Evolutionary conservation across 768 basidiomycete genomes (phyloP), one percentile per base, ranked within the genome.

Genomic region (Naganishia antarctica): DNA sequence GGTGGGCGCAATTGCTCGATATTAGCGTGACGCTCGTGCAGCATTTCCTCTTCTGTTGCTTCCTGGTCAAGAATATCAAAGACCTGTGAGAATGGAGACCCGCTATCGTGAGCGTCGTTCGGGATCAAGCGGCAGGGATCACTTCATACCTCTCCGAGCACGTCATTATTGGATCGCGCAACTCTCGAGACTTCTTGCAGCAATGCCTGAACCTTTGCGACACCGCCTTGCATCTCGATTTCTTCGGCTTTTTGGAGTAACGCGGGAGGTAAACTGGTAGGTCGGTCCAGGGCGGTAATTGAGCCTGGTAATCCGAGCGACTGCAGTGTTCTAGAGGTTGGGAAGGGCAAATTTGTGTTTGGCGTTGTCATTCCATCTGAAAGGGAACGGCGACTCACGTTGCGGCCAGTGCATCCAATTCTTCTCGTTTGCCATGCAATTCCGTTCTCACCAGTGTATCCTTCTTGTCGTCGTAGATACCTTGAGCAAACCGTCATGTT

Each of bases 31-130:
- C 71, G 61, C 6, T 67, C 51, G 76, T 63, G 83, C 70, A 47
- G 78, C 68, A 71, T 72, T 21, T 78, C 74, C 63, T 80, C 75
- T 43, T 74, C 73, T 1, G 75, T 77, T 25, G 83, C 82, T 77
- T 96, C 93, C 46, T 84, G 85, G 70, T 94, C 91, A n/a, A 99
- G 79, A 23, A 93, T 84, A 70, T 91, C 91, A 80, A 91, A 83
- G 0, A 90, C 85, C 92, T 96, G 68, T 2, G 9, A 46, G 45
- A 11, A 4, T 4, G 50, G 4, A 34, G 5, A 15, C 26, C 13
- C 31, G 15, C 15, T 13, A 29, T 40, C 25, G 34, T 44, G 37
- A 40, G 37, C 37, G 7, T 40, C 37, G 37, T 40, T 7, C 37
- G 37, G 16, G 6, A 66, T n/a, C 63, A 40, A 45, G 41, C 15